Evolutionary conservation across 1,284 basidiomycete genomes (phyloP), one percentile per base, ranked within the genome.

Genomic region (Xanthoconium separans): DNA sequence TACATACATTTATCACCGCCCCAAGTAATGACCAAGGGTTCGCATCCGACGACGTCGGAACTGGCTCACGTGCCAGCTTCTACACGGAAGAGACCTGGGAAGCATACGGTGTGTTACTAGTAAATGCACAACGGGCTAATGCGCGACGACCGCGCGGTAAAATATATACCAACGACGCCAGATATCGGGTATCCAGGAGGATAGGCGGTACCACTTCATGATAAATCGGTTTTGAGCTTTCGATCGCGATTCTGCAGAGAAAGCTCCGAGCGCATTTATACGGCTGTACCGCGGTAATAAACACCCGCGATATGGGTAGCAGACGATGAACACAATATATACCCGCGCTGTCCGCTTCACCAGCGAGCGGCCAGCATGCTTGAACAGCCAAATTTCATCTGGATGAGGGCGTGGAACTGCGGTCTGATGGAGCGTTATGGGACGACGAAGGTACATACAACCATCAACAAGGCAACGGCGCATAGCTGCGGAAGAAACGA

Each of bases 1-100:
- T 78, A 34, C 79, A 30, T 62, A 81, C 81, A 48, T 43, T 61
- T 64, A 65, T 80, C 82, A 57, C 78, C 56, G n/a, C 9, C 27
- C 36, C 41, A 44, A 40, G 55, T 10, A 18, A 58, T 16, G 9
- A 11, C 3, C 77, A 74, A 56, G 24, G 80, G 77, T 62, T 79
- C 69, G 66, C 83, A 84, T 48, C 74, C 50, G 29, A 30, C 20
- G 40, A 57, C 18, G n/a, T 31, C 1, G 18, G 1, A 18, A 18
- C 55, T 53, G 31, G 27, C 33, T 66, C 36, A 77, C 74, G 44
- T 67, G 55, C 68, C 73, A 40, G 63, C 8, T 12, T 37, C 27
- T 42, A n/a, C 22, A 22, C 24, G 39, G n/a, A 45, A 31, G 20
- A 30, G 13, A 22, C 15, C 4, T 6, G 31, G 31, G n/a, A 22